These are phyloP conservation scores for Pneumocystis sp. DNA, from an alignment of 1,139 yeast genomes.

Conservation along the genomic window DNA sequence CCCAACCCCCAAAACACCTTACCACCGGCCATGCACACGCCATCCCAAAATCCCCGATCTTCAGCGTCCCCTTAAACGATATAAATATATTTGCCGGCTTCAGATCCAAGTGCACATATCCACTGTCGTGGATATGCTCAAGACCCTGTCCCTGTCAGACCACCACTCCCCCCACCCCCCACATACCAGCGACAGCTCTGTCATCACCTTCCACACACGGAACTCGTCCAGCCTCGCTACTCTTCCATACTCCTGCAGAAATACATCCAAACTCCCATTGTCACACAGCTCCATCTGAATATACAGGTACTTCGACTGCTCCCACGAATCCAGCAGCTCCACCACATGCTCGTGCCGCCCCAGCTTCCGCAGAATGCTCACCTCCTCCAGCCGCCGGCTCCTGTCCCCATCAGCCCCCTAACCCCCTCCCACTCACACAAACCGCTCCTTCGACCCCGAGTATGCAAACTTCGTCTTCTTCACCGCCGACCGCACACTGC, in stretches of 20 bases:
- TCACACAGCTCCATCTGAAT: conserved; percentile 94
- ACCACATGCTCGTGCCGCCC: conserved; percentile 73
- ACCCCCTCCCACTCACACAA: neutral
- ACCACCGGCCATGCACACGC: conserved; percentile 41
- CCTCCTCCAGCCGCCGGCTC: conserved; percentile 39
- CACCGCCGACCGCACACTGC: conserved; percentile 45
- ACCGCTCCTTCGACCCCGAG: conserved; percentile 37
- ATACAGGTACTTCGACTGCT: conserved; percentile 53
- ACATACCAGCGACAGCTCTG: conserved; percentile 16
- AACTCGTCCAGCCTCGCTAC: conserved; percentile 74
- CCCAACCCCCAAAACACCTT: conserved; percentile 33
- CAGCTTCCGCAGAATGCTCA: conserved; percentile 35
- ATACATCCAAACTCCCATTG: conserved; percentile 75
- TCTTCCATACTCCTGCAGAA: conserved; percentile 66
- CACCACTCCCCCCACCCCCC: no score
- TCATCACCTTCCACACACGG: conserved; percentile 81
- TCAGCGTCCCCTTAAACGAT: conserved; percentile 83
- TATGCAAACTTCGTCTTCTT: conserved; percentile 57
- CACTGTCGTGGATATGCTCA: conserved; percentile 60
- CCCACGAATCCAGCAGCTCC: conserved; percentile 79
- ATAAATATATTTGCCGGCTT: conserved; percentile 92
- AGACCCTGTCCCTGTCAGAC: conserved; percentile 34
- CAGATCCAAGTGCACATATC: conserved; percentile 69
- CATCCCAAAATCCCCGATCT: conserved; percentile 74
- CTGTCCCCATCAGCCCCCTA: no score